Conservation (phyloP, 305 asterid species). For the Fraxinus floribunda region DNA sequence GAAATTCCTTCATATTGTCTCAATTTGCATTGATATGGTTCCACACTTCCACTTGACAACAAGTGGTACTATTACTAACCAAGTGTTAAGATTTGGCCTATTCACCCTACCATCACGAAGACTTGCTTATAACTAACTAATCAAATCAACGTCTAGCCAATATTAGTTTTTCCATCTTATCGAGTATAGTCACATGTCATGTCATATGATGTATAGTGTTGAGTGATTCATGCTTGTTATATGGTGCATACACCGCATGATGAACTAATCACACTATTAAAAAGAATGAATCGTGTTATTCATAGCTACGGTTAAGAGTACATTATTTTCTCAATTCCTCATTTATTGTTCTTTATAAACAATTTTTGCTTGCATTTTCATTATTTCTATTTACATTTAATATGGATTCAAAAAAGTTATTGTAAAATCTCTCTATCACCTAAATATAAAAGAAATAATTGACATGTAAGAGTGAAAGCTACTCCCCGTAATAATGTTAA, state of each 20-base stretch:
- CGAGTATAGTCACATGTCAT: not conserved
- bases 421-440: not conserved
- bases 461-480: not conserved
- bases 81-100: not conserved
- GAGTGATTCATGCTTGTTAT: not conserved
- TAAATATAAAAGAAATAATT: not conserved
- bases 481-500: not conserved
- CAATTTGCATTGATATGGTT: not conserved
- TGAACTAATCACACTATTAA: not conserved
- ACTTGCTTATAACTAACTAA: not conserved
- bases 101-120: not conserved
- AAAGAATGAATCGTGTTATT: not conserved
- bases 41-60: not conserved
- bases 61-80: constrained; percentile 17
- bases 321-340: not conserved
- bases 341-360: not conserved
- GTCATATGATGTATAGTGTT: not conserved
- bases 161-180: not conserved
- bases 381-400: not conserved
- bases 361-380: not conserved
- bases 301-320: not conserved
- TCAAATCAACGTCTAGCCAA: not conserved
- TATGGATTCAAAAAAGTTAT: not conserved
- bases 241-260: not conserved
- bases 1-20: not conserved